Evolutionary conservation across 768 basidiomycete species (phyloP).

Genomic region (Astraeus odoratus): DNA sequence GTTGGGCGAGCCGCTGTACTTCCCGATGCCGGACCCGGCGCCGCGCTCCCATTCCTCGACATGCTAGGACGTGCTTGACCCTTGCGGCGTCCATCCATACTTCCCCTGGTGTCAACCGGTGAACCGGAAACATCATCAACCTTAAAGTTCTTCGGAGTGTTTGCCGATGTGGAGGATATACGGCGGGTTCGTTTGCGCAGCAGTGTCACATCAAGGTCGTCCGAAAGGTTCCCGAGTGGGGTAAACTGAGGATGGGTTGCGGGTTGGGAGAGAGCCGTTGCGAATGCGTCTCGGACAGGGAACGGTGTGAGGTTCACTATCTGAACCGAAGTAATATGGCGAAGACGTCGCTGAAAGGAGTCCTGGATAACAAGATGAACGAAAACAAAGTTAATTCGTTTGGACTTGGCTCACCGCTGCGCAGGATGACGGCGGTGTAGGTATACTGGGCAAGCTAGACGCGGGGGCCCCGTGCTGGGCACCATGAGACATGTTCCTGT

Average conservation of each 20-base stretch:
- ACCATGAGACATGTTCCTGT: slow-evolving; percentile 16
- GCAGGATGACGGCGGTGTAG: slow-evolving; percentile 4
- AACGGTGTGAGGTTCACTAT: slow-evolving; percentile 81
- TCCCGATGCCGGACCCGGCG: slow-evolving; percentile 5
- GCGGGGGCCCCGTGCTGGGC: slow-evolving; percentile 13
- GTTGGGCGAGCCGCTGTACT: slow-evolving; percentile 15
- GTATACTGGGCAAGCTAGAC: slow-evolving; percentile 12
- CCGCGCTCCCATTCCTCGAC: slow-evolving; percentile 17
- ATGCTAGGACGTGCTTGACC: slow-evolving; percentile 43
- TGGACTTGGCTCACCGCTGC: slow-evolving; percentile 11
- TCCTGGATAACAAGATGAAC: slow-evolving; percentile 9
- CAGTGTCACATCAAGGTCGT: slow-evolving; percentile 63
- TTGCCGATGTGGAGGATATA: slow-evolving; percentile 52
- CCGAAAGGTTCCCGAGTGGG: slow-evolving; percentile 49
- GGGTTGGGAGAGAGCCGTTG: slow-evolving; percentile 67
- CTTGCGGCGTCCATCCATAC: slow-evolving; percentile 33
- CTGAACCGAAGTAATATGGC: slow-evolving; percentile 68
- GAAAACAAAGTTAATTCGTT: background rate
- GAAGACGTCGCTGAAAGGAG: slow-evolving; percentile 52
- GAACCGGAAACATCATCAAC: slow-evolving; percentile 36
- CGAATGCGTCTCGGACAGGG: slow-evolving; percentile 65
- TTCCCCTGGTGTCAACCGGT: slow-evolving; percentile 20
- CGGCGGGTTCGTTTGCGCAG: slow-evolving; percentile 53
- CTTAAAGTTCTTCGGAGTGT: slow-evolving; percentile 39
- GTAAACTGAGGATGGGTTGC: slow-evolving; percentile 55